Conservation (phyloP, 2,329 filamentous ascomycete genomes). For the Meredithiella fracta region DNA sequence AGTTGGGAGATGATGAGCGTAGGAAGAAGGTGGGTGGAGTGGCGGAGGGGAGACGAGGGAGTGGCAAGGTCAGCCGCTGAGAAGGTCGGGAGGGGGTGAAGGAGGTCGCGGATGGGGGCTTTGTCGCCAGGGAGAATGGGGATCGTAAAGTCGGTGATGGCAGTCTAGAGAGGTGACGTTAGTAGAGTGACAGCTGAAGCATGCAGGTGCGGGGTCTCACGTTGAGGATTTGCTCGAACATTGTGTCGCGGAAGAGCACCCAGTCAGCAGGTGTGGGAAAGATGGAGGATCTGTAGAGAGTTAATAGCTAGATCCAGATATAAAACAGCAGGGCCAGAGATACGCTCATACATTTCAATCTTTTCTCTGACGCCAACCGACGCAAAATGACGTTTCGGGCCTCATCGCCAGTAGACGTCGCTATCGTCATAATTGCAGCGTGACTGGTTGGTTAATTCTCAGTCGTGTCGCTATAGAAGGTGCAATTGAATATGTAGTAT, state of each 20-base stretch:
- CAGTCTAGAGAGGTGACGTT: constrained; percentile 3
- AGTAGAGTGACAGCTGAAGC: neutral
- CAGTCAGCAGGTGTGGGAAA: constrained; percentile 5
- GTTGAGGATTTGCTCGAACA: constrained; percentile 11
- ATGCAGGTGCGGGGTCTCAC: neutral
- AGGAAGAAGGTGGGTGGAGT: constrained; percentile 36
- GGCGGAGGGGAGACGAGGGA: constrained; percentile 18
- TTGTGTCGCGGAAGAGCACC: constrained; percentile 10
- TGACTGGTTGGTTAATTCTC: neutral
- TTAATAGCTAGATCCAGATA: neutral
- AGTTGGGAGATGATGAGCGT: constrained; percentile 47
- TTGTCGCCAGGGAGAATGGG: constrained; percentile 10
- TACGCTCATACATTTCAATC: neutral
- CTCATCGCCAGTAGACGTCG: neutral
- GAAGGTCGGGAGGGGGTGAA: neutral
- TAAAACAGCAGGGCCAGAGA: neutral
- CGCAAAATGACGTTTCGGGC: constrained; percentile 1
- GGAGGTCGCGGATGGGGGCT: constrained; percentile 7
- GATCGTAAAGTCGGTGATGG: constrained; percentile 5
- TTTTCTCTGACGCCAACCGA: constrained; percentile 1
- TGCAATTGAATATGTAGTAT: too few species aligned
- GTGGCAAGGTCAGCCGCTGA: constrained; percentile 17
- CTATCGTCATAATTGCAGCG: neutral
- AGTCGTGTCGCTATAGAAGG: too few species aligned
- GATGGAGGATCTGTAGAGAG: neutral